Percentiles rank a stretch among this genome's conserved stretches.
Evolutionary conservation across 805 yeast genomes (phyloP).

Genomic region (Yarrowia sp.): DNA sequence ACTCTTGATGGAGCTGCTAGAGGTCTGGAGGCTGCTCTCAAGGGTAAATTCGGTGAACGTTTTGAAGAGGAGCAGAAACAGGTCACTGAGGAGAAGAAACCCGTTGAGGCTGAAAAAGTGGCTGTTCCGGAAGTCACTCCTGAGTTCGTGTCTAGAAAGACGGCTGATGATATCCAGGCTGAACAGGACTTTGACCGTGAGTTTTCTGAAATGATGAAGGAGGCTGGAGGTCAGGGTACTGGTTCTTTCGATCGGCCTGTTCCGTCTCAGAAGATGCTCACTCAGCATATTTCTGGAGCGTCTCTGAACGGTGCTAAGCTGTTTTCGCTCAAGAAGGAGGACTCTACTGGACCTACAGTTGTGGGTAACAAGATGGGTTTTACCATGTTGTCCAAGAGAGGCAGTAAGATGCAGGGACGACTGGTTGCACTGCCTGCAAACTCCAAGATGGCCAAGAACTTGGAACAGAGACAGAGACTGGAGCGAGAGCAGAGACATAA

Average conservation of each 20-base stretch:
- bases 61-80: conserved; percentile 39
- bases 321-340: conserved; percentile 16
- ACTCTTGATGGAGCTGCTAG: conserved; percentile 47
- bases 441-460: conserved; percentile 53
- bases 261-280: conserved; percentile 28
- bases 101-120: conserved; percentile 29
- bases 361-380: conserved; percentile 43
- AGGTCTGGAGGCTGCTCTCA: conserved; percentile 42
- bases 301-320: conserved; percentile 19
- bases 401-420: conserved; percentile 47
- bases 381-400: conserved; percentile 55
- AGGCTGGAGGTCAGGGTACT: conserved; percentile 39
- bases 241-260: conserved; percentile 38
- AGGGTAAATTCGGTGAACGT: conserved; percentile 16
- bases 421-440: conserved; percentile 53
- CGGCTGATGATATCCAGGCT: conserved; percentile 46
- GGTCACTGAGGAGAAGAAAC: conserved; percentile 33
- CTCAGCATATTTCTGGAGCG: conserved; percentile 5
- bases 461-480: conserved; percentile 51
- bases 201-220: conserved; percentile 52
- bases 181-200: conserved; percentile 57
- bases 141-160: conserved; percentile 17
- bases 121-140: neutral
- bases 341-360: neutral
- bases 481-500: conserved; percentile 54